Conservation (phyloP, 768 basidiomycete genomes). For the Leccinum obscurum region DNA sequence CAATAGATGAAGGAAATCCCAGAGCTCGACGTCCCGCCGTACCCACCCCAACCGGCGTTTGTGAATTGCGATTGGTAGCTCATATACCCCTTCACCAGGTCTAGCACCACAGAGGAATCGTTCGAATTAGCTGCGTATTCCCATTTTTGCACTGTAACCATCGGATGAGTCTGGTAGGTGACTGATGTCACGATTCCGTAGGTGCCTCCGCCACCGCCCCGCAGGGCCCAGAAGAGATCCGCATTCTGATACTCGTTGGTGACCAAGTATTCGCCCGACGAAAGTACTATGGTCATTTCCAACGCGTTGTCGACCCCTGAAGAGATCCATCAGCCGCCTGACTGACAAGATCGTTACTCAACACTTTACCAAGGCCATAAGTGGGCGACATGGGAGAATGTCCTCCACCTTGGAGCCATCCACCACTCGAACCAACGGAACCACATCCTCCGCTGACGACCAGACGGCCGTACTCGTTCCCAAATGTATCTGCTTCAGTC, state of each 20-base stretch:
- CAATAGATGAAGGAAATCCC: no score
- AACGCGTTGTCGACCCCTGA: not conserved
- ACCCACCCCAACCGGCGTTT: constrained; percentile 42
- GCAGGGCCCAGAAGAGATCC: not conserved
- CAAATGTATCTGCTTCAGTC: no score
- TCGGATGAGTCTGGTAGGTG: not conserved
- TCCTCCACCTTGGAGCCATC: not conserved
- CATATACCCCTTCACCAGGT: not conserved
- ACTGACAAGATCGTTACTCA: not conserved
- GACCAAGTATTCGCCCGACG: not conserved
- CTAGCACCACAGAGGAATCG: not conserved
- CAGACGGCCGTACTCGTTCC: no score
- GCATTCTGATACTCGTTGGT: not conserved
- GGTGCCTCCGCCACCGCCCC: not conserved
- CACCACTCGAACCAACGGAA: not conserved
- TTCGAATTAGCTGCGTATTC: not conserved
- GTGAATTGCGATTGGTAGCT: constrained; percentile 7
- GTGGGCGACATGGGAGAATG: not conserved
- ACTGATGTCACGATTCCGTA: not conserved
- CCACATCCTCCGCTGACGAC: no score
- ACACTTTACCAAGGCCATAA: not conserved
- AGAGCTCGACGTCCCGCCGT: no score
- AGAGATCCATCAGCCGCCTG: not conserved
- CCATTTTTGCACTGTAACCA: not conserved
- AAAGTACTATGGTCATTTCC: not conserved